Evolutionary conservation across 805 yeast genomes (phyloP).

Genomic region (Huiozyma sinensis): DNA sequence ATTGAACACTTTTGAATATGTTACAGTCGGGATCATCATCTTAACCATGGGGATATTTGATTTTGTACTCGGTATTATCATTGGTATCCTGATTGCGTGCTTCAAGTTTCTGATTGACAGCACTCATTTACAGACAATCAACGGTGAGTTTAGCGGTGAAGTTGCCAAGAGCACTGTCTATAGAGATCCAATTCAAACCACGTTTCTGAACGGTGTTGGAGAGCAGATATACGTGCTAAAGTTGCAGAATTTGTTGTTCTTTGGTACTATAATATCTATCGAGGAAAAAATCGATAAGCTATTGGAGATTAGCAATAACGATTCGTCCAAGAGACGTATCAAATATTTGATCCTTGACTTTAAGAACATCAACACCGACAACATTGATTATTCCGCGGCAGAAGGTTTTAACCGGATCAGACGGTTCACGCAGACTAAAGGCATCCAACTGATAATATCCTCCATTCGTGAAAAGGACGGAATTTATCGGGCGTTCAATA

Average conservation of each 20-base stretch:
- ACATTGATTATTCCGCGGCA: constrained; percentile 88
- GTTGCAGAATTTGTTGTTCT: constrained; percentile 79
- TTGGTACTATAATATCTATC: constrained; percentile 90
- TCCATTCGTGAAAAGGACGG: constrained; percentile 61
- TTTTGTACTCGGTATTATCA: constrained; percentile 84
- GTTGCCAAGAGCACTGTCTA: constrained; percentile 87
- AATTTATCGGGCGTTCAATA: constrained; percentile 61
- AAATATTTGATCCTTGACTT: constrained; percentile 77
- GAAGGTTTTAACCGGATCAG: constrained; percentile 87
- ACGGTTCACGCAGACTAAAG: constrained; percentile 59
- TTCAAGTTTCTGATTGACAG: constrained; percentile 92
- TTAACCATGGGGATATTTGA: constrained; percentile 92
- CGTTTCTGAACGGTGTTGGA: constrained; percentile 75
- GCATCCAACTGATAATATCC: constrained; percentile 64
- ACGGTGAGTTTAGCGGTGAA: constrained; percentile 74
- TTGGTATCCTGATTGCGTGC: constrained; percentile 85
- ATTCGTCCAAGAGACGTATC: constrained; percentile 42
- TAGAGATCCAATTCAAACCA: constrained; percentile 82
- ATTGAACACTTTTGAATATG: constrained; percentile 65
- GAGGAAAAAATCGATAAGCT: constrained; percentile 62
- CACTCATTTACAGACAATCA: constrained; percentile 70
- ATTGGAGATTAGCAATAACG: constrained; percentile 42
- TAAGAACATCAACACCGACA: constrained; percentile 57
- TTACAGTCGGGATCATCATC: constrained; percentile 79
- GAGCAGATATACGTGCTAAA: constrained; percentile 82